Evolutionary conservation across 2,329 filamentous ascomycete species (phyloP), one percentile per base, ranked within the genome.

Genomic region (Venturia oleaginea): DNA sequence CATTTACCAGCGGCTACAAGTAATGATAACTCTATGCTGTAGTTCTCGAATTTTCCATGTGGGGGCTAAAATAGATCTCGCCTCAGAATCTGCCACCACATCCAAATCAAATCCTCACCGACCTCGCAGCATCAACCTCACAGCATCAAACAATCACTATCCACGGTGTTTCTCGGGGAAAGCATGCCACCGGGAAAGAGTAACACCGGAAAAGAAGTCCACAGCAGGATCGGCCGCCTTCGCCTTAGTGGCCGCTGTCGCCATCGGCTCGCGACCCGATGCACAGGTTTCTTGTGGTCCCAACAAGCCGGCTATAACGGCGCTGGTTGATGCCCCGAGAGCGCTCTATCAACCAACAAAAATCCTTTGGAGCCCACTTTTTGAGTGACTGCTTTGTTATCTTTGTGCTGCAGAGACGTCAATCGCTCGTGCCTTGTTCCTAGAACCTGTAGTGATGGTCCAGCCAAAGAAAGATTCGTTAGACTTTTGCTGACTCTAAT

Each of bases 181-280:
- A n/a, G n/a, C n/a, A n/a, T n/a, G n/a, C n/a, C n/a, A n/a, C n/a
- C n/a, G n/a, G n/a, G n/a, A n/a, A n/a, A n/a, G n/a, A n/a, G n/a
- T n/a, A n/a, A n/a, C n/a, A n/a, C n/a, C n/a, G n/a, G n/a, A n/a
- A 11, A 27, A 17, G 11, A 4, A 3, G 3, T 7, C 15, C 17
- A 34, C 17, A 8, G 17, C 4, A 2, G 19, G 27, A 57, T 34
- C 51, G 30, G 30, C 27, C n/a, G 3, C 17, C 48, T 15, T 19
- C n/a, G 51, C 46, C 17, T 34, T 57, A 57, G 51, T n/a, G 51
- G 51, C 51, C 51, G 51, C 30, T 57, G 30, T n/a, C 51, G 51
- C 51, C 51, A 57, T 32, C 51, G 51, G 51, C 17, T 57, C 27
- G 22, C 5, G 51, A 57, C n/a, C 51, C 51, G 51, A 34, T 19